phyloP scores from a whole-genome alignment of 441 rosid genomes.

The Gossypium davidsonii region DNA sequence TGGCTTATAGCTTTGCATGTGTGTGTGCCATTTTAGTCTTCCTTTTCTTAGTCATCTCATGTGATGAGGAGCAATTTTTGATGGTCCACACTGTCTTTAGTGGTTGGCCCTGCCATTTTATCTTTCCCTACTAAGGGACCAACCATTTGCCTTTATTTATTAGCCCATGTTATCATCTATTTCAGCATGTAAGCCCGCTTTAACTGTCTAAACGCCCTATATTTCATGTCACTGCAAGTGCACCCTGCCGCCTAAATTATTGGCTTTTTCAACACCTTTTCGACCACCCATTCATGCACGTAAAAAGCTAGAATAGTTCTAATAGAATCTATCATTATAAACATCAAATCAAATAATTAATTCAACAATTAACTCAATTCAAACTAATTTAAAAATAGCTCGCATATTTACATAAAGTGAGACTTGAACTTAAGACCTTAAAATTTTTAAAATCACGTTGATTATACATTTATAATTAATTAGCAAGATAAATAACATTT shows the following conservation, averaged over 20 bases:
- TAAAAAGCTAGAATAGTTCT: too few species aligned
- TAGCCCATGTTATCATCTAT: background rate
- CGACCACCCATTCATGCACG: background rate
- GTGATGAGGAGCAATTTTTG: slow-evolving; percentile 12
- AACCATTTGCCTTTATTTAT: background rate
- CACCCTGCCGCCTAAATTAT: background rate
- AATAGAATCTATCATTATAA: too few species aligned
- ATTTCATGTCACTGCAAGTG: background rate
- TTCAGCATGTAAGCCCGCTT: background rate
- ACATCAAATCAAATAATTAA: too few species aligned
- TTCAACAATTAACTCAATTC: too few species aligned
- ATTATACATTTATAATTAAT: background rate
- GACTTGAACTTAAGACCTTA: too few species aligned
- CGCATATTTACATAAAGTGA: too few species aligned
- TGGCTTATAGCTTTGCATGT: background rate
- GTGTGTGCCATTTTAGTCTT: background rate
- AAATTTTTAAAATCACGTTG: background rate
- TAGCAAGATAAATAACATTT: background rate
- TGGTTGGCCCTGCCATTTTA: background rate
- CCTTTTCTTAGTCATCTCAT: slow-evolving; percentile 23
- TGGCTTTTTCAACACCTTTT: background rate
- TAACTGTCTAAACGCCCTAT: background rate
- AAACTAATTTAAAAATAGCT: too few species aligned
- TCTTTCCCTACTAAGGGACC: background rate
- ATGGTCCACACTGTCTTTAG: slow-evolving; percentile 6